Evolutionary conservation across 441 rosid species (phyloP), one percentile per base, ranked within the genome.

Genomic region (Arabidopsis hybrid): DNA sequence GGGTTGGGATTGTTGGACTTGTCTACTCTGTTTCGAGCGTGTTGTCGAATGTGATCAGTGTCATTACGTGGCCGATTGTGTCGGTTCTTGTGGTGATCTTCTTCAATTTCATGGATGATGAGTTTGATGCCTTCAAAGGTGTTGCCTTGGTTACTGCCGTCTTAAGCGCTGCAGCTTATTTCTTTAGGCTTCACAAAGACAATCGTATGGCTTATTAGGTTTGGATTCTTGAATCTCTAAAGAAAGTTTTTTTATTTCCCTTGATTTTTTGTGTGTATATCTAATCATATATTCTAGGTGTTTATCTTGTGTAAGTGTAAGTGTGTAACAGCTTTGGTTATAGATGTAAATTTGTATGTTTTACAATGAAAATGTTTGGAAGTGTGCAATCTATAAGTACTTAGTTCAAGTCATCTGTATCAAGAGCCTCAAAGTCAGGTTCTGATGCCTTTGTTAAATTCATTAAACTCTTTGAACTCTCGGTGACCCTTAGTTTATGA

Each of bases 391-490:
- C 26, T 21, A 21, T 21, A 31, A 31, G 32, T 31, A 31, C 32
- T 31, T 31, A 31, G 32, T 0, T 4, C 32, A 31, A 31, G 4
- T 31, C 32, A 4, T 31, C 32, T 31, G 32, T 31, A 31, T 31
- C 58, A 47, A 60, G 59, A 59, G 52, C 69, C 60, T 70, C 61
- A 63, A 93, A 93, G 75, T 91, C 95, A 49, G 96, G 97, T 72
- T 94, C 95, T 0, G 87, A 35, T 4, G 97, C 97, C 82, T 90
- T 91, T 80, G 79, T 91, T 78, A 89, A 80, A 36, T 81, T 85
- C 17, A 77, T 40, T 78, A 91, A 74, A 42, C 80, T 72, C 46
- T 64, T 49, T 7, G 84, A 59, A 68, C 83, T 73, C 32, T 62
- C 50, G 8, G 67, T 35, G 36, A 69, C 58, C 61, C 87, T 81